A percentile compares a stretch with the other conserved stretches of the same genome.
Evolutionary conservation across 2,329 filamentous ascomycete species (phyloP).

Genomic region (Aspergillus fumigatus): DNA sequence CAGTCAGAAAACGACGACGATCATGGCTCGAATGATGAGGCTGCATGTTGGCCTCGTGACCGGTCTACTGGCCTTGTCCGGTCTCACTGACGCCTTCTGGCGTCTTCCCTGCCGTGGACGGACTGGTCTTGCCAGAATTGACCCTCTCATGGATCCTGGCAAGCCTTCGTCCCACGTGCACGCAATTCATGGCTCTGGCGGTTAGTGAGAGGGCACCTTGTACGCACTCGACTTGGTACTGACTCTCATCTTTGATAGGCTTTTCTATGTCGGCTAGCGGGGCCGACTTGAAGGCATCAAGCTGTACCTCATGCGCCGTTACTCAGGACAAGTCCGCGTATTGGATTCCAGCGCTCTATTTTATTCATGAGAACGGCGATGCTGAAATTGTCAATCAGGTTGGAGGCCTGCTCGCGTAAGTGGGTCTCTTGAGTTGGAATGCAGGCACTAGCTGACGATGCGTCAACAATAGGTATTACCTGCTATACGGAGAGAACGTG

Average conservation of each 20-base stretch:
- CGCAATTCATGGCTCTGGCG: slow-evolving; percentile 67
- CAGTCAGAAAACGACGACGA: background rate
- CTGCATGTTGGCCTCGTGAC: slow-evolving; percentile 20
- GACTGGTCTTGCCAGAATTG: slow-evolving; percentile 66
- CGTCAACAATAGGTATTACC: slow-evolving; percentile 66
- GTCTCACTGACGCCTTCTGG: slow-evolving; percentile 67
- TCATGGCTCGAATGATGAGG: slow-evolving; percentile 14
- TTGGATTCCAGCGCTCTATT: slow-evolving; percentile 78
- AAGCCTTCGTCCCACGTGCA: slow-evolving; percentile 63
- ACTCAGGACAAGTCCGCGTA: slow-evolving; percentile 82
- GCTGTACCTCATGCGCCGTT: slow-evolving; percentile 78
- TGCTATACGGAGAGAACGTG: slow-evolving; percentile 63
- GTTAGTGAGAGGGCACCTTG: slow-evolving; percentile 51
- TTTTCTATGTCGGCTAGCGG: slow-evolving; percentile 59
- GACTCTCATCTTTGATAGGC: slow-evolving; percentile 43
- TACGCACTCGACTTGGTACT: slow-evolving; percentile 2
- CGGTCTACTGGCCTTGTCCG: slow-evolving; percentile 26
- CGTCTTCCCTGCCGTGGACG: slow-evolving; percentile 77
- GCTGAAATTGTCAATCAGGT: slow-evolving; percentile 67
- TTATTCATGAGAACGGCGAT: slow-evolving; percentile 63
- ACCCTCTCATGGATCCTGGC: slow-evolving; percentile 68
- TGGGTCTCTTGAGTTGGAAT: slow-evolving; percentile 20
- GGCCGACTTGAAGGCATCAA: slow-evolving; percentile 53
- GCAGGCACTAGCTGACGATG: background rate
- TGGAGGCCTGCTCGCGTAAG: slow-evolving; percentile 81